Evolutionary conservation across 202 grass and related monocot species (phyloP).

Genomic region (Carex sylvatica): DNA sequence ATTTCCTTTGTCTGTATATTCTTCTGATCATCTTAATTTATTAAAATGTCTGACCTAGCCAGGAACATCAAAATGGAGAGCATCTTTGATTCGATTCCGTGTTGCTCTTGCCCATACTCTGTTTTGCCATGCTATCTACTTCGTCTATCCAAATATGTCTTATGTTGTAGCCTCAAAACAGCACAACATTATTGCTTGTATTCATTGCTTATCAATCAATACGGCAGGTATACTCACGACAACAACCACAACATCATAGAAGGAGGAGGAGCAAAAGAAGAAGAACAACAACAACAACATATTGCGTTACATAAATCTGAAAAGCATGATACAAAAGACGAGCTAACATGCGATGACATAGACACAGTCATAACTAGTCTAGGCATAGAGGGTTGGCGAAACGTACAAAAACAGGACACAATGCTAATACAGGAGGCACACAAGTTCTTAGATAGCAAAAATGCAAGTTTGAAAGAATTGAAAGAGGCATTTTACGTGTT

Average conservation of each 20-base stretch:
- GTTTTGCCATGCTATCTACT: neutral
- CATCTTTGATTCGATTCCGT: neutral
- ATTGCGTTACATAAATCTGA: neutral
- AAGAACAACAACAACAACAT: neutral
- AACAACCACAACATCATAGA: neutral
- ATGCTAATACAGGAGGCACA: constrained; percentile 26
- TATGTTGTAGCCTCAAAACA: neutral
- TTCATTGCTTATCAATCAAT: neutral
- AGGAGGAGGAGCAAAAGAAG: neutral
- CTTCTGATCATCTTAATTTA: neutral
- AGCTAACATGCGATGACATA: neutral
- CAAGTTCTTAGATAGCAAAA: constrained; percentile 48
- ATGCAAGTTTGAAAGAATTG: constrained; percentile 59
- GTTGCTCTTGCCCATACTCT: neutral
- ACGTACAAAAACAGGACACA: neutral
- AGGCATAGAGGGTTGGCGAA: neutral
- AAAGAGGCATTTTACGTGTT: constrained; percentile 73
- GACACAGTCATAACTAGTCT: neutral
- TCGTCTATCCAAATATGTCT: neutral
- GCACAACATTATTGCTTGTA: neutral
- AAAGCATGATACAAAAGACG: neutral
- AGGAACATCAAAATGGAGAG: neutral
- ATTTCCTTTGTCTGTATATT: neutral
- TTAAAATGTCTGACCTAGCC: neutral
- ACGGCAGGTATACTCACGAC: neutral